phyloP scores from a whole-genome alignment of 1,139 yeast genomes.

The Pichia sp. region DNA sequence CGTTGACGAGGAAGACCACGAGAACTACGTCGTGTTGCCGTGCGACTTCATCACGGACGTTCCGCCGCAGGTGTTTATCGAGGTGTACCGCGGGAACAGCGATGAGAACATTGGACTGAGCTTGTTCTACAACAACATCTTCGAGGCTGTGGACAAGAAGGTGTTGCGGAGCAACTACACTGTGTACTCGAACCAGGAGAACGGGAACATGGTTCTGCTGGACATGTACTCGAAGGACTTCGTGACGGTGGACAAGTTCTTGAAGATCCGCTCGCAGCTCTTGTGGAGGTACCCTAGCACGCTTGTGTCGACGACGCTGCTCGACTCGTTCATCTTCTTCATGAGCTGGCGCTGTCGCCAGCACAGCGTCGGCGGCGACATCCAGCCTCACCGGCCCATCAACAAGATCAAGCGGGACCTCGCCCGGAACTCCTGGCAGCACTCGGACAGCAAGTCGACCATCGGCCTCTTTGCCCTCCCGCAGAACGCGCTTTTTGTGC shows the following conservation, averaged over 20 bases:
- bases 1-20: conserved; percentile 13
- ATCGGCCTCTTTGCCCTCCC: conserved; percentile 66
- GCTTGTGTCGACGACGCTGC: conserved; percentile 66
- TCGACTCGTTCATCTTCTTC: conserved; percentile 77
- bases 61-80: conserved; percentile 85
- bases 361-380: conserved; percentile 30
- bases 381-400: conserved; percentile 42
- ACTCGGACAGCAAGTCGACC: conserved; percentile 53
- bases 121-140: conserved; percentile 63
- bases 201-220: conserved; percentile 48
- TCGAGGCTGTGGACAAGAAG: conserved; percentile 76
- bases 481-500: conserved; percentile 59
- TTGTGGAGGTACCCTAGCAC: conserved; percentile 83
- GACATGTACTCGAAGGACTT: conserved; percentile 65
- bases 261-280: conserved; percentile 79
- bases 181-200: conserved; percentile 47
- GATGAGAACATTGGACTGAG: conserved; percentile 66
- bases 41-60: conserved; percentile 91
- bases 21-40: conserved; percentile 73
- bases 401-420: conserved; percentile 76
- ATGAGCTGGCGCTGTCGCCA: conserved; percentile 55
- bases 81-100: conserved; percentile 69
- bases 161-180: conserved; percentile 58
- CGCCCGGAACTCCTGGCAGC: conserved; percentile 90
- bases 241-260: conserved; percentile 62